Evolutionary conservation across 164 flowering plant species (phyloP), one percentile per base, ranked within the genome.

Genomic region (Stephania cephalantha): DNA sequence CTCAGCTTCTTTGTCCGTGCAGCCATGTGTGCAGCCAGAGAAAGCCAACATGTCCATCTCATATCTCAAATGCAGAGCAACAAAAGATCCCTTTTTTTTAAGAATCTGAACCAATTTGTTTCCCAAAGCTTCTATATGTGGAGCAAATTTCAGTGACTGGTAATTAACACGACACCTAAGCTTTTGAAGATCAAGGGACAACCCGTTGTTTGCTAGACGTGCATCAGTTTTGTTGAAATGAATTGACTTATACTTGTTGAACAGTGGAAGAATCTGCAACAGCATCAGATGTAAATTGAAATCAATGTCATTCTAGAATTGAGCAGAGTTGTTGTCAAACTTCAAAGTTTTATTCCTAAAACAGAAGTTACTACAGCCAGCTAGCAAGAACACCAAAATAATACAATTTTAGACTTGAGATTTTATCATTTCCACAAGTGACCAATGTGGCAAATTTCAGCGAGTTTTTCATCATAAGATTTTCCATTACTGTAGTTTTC

Each of bases 31-130:
- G 76, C 98, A 94, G 75, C 98, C 98, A 68, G 97, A 94, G 85
- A 93, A 93, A 74, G 96, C 96, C 80, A 94, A 79, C 98, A 92
- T 94, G 82, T 90, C 97, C 98, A 92, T 94, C 87, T 94, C 98
- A 81, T 91, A 90, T 84, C 98, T 84, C 68, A 92, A 86, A 86
- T 91, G 98, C 84, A 94, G 81, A 58, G 92, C 97, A 77, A 94
- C 78, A 74, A 88, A 94, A 68, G 89, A 85, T 64, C 97, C 98
- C 79, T 76, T 90, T 71, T 75, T 78, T 79, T 77, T 86, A 78
- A 94, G 93, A 63, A 87, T 79, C 55, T 73, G 87, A 70, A 92
- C 82, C 83, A 91, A 82, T 70, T 90, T 90, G 77, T 81, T 77
- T n/a, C 98, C 97, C 80, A 92, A 77, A 35, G 86, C 85, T 80